phyloP scores from a whole-genome alignment of 768 basidiomycete genomes.

The Phanerochaete carnosa region DNA sequence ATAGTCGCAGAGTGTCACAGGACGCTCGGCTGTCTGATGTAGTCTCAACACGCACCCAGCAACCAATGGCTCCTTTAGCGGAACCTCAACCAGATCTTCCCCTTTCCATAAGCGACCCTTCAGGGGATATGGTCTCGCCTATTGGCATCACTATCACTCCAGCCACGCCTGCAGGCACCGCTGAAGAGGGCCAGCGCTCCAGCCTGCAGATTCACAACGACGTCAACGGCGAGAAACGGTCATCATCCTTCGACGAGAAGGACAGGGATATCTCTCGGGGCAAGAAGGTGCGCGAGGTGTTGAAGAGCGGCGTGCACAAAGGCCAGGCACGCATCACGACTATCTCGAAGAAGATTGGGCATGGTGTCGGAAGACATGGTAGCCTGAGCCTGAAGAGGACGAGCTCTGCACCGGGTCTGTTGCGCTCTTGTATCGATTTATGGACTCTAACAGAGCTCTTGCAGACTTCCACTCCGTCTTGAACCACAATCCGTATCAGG shows the following conservation, averaged over 20 bases:
- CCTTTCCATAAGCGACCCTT: background rate
- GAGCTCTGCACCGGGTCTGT: constrained; percentile 65
- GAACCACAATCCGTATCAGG: constrained; percentile 64
- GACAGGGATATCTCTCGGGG: constrained; percentile 51
- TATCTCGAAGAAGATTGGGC: constrained; percentile 74
- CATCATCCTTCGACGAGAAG: constrained; percentile 23
- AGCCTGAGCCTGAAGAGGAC: constrained; percentile 48
- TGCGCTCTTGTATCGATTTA: background rate
- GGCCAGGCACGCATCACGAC: constrained; percentile 70
- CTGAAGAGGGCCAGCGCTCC: constrained; percentile 7
- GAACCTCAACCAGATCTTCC: background rate
- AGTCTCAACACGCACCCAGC: constrained; percentile 11
- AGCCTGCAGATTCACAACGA: constrained; percentile 2
- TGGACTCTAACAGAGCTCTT: background rate
- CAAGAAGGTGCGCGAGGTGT: constrained; percentile 73
- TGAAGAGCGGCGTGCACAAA: constrained; percentile 73
- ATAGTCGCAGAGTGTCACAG: constrained; percentile 24
- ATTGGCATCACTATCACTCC: constrained; percentile 59
- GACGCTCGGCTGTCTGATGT: constrained; percentile 29
- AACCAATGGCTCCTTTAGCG: background rate
- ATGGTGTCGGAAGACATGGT: constrained; percentile 58
- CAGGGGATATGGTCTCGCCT: constrained; percentile 13
- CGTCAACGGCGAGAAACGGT: constrained; percentile 17
- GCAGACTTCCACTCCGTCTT: constrained; percentile 70
- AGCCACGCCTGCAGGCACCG: constrained; percentile 46